Evolutionary conservation across 805 yeast genomes (phyloP).

Genomic region (Blastobotrys terrestris): DNA sequence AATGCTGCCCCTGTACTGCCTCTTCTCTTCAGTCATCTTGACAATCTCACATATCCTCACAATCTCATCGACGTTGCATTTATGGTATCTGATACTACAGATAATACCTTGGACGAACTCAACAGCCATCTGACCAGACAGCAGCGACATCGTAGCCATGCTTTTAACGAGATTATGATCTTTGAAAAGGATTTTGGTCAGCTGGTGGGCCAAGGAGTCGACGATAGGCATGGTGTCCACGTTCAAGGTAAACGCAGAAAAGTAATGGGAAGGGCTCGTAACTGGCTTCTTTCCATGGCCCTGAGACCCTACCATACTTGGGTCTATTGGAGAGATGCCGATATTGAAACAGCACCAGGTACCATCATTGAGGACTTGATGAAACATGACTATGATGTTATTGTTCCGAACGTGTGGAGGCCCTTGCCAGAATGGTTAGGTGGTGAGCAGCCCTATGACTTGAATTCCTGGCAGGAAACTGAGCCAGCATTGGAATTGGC

Average conservation of each 20-base stretch:
- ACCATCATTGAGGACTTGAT: slow-evolving; percentile 87
- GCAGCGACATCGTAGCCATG: slow-evolving; percentile 57
- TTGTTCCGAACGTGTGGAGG: slow-evolving; percentile 97
- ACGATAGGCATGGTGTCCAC: slow-evolving; percentile 92
- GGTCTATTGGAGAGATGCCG: slow-evolving; percentile 99
- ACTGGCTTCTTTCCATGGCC: slow-evolving; percentile 87
- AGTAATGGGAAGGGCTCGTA: slow-evolving; percentile 93
- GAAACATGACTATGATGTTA: slow-evolving; percentile 88
- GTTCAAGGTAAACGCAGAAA: slow-evolving; percentile 97
- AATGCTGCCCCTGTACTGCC: slow-evolving; percentile 89
- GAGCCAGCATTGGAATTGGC: slow-evolving; percentile 52
- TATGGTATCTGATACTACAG: slow-evolving; percentile 84
- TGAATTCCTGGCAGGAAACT: slow-evolving; percentile 94
- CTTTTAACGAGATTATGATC: slow-evolving; percentile 78
- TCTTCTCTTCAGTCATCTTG: slow-evolving; percentile 80
- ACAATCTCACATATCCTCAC: slow-evolving; percentile 79
- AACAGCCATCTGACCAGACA: slow-evolving; percentile 49
- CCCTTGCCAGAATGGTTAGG: slow-evolving; percentile 91
- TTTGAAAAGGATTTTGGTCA: slow-evolving; percentile 92
- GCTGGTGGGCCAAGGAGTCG: slow-evolving; percentile 88
- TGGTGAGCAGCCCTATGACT: slow-evolving; percentile 88
- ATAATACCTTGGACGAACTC: slow-evolving; percentile 75
- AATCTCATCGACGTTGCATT: slow-evolving; percentile 77
- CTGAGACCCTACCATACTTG: slow-evolving; percentile 90
- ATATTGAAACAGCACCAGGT: slow-evolving; percentile 83